Evolutionary conservation across 768 basidiomycete genomes (phyloP).

Genomic region (Candolleomyces aberdarensis): DNA sequence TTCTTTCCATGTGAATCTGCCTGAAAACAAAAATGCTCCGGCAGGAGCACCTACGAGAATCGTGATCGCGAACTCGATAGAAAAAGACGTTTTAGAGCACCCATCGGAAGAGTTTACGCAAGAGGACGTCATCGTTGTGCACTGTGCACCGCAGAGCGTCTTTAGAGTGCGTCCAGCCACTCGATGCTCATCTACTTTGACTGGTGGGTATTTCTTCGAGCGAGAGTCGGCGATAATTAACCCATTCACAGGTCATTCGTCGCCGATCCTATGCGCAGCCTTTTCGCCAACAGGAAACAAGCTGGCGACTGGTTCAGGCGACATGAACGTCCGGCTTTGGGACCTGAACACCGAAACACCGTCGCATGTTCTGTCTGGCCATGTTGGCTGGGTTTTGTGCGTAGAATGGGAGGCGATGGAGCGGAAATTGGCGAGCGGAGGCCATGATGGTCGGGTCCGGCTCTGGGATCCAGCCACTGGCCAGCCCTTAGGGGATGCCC

Average conservation of each 20-base stretch:
- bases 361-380: conserved; percentile 81
- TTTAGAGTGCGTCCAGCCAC: conserved; percentile 94
- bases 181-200: conserved; percentile 88
- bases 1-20: conserved; percentile 80
- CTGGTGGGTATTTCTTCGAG: conserved; percentile 45
- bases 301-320: conserved; percentile 94
- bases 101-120: conserved; percentile 69
- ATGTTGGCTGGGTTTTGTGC: conserved; percentile 95
- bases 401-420: conserved; percentile 98
- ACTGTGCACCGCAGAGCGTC: conserved; percentile 93
- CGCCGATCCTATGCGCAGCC: conserved; percentile 91
- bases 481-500: conserved; percentile 80
- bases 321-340: conserved; percentile 92
- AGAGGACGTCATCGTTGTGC: conserved; percentile 85
- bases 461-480: conserved; percentile 95
- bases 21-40: conserved; percentile 45
- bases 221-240: background rate
- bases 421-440: conserved; percentile 86
- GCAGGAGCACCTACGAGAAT: conserved; percentile 70
- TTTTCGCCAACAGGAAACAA: conserved; percentile 92
- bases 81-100: conserved; percentile 74
- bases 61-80: conserved; percentile 80
- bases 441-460: conserved; percentile 89
- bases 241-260: conserved; percentile 48
- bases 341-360: conserved; percentile 92